Conservation (phyloP, 2,329 filamentous ascomycete genomes). For the Penicillium thymicola region DNA sequence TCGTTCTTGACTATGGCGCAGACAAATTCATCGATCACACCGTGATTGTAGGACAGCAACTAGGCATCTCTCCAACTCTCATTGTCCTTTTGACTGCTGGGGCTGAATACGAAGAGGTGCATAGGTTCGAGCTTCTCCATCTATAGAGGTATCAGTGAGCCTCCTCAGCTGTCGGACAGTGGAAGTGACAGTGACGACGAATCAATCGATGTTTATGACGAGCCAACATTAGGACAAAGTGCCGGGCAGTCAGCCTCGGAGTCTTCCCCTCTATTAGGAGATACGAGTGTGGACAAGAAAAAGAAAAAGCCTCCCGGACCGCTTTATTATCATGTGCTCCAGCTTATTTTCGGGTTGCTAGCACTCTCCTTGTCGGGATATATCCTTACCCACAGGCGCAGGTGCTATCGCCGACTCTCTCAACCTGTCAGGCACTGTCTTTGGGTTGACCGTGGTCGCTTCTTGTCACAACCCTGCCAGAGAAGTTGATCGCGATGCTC, state of each 20-base stretch:
- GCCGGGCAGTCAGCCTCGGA: slow-evolving; percentile 8
- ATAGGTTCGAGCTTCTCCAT: slow-evolving; percentile 18
- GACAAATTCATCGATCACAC: slow-evolving; percentile 55
- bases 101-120: slow-evolving; percentile 56
- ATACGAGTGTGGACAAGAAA: background rate
- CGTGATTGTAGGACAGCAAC: slow-evolving; percentile 45
- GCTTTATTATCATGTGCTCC: slow-evolving; percentile 39
- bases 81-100: slow-evolving; percentile 54
- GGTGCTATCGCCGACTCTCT: slow-evolving; percentile 42
- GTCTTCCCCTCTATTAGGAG: slow-evolving; percentile 19
- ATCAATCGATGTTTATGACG: slow-evolving; percentile 8
- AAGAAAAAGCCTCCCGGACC: slow-evolving; percentile 13
- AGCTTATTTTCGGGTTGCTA: slow-evolving; percentile 46
- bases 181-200: slow-evolving; percentile 45
- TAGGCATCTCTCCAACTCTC: slow-evolving; percentile 47
- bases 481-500: slow-evolving; percentile 52
- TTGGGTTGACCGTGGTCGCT: slow-evolving; percentile 49
- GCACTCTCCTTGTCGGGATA: slow-evolving; percentile 49
- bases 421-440: slow-evolving; percentile 45
- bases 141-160: slow-evolving; percentile 40
- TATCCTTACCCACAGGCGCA: slow-evolving; percentile 48
- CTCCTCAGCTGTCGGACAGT: slow-evolving; percentile 44
- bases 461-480: slow-evolving; percentile 55
- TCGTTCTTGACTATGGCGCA: slow-evolving; percentile 52
- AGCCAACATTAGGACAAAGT: background rate